Conservation (phyloP, 225 moss, liverwort and hornwort genomes). For the Anthoceros angustus region DNA sequence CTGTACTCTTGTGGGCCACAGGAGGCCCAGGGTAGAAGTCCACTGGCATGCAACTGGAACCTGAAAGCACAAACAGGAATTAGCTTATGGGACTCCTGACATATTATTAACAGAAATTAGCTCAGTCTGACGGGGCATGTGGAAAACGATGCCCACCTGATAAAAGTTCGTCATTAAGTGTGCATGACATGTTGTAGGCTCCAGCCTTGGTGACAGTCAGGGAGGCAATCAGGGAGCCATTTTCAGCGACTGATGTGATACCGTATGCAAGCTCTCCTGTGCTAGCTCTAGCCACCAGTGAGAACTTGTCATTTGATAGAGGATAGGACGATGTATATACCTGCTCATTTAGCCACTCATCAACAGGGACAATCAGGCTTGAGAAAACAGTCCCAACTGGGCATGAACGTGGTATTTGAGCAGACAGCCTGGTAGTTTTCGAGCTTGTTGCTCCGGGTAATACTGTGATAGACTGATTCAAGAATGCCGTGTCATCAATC, state of each 20-base stretch:
- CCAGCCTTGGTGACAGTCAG: background rate
- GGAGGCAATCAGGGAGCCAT: background rate
- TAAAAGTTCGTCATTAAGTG: background rate
- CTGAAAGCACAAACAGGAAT: background rate
- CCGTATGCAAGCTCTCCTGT: background rate
- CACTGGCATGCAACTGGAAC: background rate
- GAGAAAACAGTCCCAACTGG: background rate
- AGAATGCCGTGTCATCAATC: background rate
- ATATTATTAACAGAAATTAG: background rate
- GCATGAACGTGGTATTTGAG: background rate
- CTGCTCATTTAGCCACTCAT: slow-evolving; percentile 3
- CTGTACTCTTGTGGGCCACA: background rate
- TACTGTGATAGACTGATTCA: background rate
- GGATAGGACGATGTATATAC: background rate
- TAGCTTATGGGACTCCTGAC: background rate
- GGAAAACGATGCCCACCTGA: background rate
- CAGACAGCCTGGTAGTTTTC: background rate
- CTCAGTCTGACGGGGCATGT: background rate
- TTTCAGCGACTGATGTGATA: background rate
- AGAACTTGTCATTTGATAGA: background rate
- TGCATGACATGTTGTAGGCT: background rate
- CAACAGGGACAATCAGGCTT: background rate
- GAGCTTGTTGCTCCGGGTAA: background rate
- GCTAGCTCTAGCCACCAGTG: background rate
- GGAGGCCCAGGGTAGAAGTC: slow-evolving; percentile 4